Conservation (phyloP, 352 stramenopile species). For the Phytopythium oedochilum region DNA sequence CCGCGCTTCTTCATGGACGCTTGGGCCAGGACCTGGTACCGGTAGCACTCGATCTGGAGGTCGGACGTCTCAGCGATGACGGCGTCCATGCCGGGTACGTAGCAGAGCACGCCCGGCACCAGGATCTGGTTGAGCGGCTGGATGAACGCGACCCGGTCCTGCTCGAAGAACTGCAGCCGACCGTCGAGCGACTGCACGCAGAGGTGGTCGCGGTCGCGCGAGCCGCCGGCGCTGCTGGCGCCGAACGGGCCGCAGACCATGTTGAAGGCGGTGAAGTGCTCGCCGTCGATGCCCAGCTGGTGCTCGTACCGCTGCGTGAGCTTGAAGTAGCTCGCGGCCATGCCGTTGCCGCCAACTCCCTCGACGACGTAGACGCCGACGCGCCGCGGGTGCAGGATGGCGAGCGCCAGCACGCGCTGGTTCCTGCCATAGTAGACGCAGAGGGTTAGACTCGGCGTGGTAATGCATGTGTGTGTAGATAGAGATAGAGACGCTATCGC, state of each 20-base stretch:
- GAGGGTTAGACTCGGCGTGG: neutral
- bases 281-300: slow-evolving; percentile 79
- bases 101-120: slow-evolving; percentile 77
- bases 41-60: slow-evolving; percentile 85
- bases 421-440: slow-evolving; percentile 23
- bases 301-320: slow-evolving; percentile 84
- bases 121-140: slow-evolving; percentile 81
- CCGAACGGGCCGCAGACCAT: slow-evolving; percentile 85
- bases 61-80: slow-evolving; percentile 81
- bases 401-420: slow-evolving; percentile 57
- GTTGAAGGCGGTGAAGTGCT: slow-evolving; percentile 90
- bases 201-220: slow-evolving; percentile 64
- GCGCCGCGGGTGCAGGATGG: slow-evolving; percentile 81
- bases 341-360: slow-evolving; percentile 62
- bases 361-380: slow-evolving; percentile 83
- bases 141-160: slow-evolving; percentile 86
- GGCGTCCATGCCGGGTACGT: slow-evolving; percentile 71
- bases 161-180: slow-evolving; percentile 90
- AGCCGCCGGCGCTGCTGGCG: slow-evolving; percentile 4
- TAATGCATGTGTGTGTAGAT: neutral
- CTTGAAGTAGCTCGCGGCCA: slow-evolving; percentile 81
- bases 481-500: slow-evolving; percentile 7
- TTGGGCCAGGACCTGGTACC: slow-evolving; percentile 77
- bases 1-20: slow-evolving; percentile 66
- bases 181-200: slow-evolving; percentile 91